These are phyloP conservation scores for Ceratobasidium sp. DNA, from an alignment of 1,284 basidiomycete species.

Conservation along the genomic window DNA sequence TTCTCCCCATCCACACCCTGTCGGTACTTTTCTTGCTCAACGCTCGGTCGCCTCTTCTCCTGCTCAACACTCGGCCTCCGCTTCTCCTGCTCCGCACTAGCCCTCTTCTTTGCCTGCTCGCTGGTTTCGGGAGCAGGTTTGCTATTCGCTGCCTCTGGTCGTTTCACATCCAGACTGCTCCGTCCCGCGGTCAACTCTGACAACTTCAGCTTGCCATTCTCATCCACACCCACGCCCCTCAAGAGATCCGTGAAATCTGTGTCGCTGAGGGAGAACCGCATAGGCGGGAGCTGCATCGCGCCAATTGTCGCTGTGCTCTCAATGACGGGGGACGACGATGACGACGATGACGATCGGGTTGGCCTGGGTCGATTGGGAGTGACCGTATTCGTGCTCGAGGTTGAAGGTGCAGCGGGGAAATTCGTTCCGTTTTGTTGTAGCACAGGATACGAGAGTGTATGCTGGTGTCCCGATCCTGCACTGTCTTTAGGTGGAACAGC, in stretches of 20 bases:
- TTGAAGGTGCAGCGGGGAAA: neutral
- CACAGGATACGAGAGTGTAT: constrained; percentile 4
- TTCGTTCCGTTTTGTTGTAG: neutral
- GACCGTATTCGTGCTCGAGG: constrained; percentile 1
- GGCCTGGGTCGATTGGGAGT: constrained; percentile 20
- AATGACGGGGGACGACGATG: constrained; percentile 41
- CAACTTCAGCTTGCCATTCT: constrained; percentile 22
- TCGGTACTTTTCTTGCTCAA: too few relatives aligned
- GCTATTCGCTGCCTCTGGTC: constrained; percentile 1
- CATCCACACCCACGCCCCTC: constrained; percentile 54
- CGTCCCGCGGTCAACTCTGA: constrained; percentile 1
- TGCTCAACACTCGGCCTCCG: constrained; percentile 20
- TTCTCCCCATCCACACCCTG: neutral
- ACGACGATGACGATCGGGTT: constrained; percentile 21
- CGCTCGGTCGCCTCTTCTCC: neutral
- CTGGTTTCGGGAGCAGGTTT: constrained; percentile 1
- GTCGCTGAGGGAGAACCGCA: constrained; percentile 84
- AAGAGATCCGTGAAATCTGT: constrained; percentile 75
- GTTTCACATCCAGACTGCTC: constrained; percentile 20
- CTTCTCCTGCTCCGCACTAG: neutral
- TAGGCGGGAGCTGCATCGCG: constrained; percentile 82
- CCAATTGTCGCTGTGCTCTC: constrained; percentile 79
- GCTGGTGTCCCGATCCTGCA: neutral
- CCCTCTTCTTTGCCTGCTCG: constrained; percentile 44
- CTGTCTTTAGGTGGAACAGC: constrained; percentile 37